Conservation (phyloP, 345 rosid species). For the Salix exigua region DNA sequence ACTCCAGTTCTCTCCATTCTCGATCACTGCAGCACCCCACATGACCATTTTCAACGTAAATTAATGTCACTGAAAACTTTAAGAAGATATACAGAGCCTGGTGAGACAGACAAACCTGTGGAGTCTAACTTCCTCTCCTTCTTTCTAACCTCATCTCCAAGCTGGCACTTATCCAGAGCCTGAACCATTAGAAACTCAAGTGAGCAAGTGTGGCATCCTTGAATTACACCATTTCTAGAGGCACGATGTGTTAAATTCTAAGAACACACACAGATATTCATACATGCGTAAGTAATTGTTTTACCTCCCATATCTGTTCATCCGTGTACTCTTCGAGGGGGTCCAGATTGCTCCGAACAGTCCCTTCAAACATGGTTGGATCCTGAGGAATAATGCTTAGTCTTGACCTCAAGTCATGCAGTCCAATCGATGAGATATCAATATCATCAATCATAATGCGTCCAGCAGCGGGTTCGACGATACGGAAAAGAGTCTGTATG, state of each 20-base stretch:
- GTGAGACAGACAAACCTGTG: too few species aligned
- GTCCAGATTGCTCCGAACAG: constrained; percentile 74
- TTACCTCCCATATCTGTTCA: constrained; percentile 90
- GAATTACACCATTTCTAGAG: neutral
- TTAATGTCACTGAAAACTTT: too few species aligned
- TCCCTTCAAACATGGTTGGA: constrained; percentile 95
- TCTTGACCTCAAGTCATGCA: constrained; percentile 75
- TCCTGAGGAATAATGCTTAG: constrained; percentile 92
- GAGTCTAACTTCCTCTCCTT: too few species aligned
- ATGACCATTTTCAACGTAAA: neutral
- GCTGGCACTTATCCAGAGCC: constrained; percentile 39
- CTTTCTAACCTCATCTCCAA: too few species aligned
- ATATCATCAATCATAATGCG: constrained; percentile 65
- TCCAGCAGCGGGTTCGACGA: constrained; percentile 78
- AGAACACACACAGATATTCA: neutral
- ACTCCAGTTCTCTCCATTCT: constrained; percentile 96
- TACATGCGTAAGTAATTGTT: neutral
- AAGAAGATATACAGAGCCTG: neutral
- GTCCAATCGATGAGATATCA: constrained; percentile 58
- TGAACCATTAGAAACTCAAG: constrained; percentile 18
- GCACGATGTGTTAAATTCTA: neutral
- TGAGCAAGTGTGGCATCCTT: neutral
- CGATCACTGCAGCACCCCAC: constrained; percentile 42
- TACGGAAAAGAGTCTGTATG: constrained; percentile 75
- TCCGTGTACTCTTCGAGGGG: constrained; percentile 87